Percentiles rank a stretch among this genome's conserved stretches.
phyloP scores from a whole-genome alignment of 2,329 filamentous ascomycete species.

The Aspergillus sergii region DNA sequence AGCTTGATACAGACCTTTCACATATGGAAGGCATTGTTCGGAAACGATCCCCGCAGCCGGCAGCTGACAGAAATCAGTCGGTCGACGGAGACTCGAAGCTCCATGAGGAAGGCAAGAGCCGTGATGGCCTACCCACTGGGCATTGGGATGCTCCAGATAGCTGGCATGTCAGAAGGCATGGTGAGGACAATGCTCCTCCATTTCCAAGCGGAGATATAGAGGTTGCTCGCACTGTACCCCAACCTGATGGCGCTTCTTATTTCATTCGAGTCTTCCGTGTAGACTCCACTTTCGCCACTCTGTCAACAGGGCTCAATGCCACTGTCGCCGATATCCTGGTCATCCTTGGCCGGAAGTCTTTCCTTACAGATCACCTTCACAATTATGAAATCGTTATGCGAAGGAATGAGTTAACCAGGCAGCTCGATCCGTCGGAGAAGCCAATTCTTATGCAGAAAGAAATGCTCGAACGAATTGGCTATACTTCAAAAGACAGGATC shows the following conservation, averaged over 20 bases:
- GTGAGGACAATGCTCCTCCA: conserved; percentile 38
- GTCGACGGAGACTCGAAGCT: conserved; percentile 37
- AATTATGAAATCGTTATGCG: conserved; percentile 96
- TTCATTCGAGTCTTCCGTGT: conserved; percentile 95
- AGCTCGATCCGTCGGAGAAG: conserved; percentile 75
- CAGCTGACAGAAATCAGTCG: conserved; percentile 58
- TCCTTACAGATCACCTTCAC: conserved; percentile 83
- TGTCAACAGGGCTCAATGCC: conserved; percentile 81
- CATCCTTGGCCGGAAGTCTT: conserved; percentile 93
- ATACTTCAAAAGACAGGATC: conserved; percentile 80
- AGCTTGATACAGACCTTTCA: conserved; percentile 82
- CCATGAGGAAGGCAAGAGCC: conserved; percentile 30
- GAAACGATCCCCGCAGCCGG: conserved; percentile 68
- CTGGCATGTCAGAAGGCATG: conserved; percentile 80
- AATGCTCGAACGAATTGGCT: conserved; percentile 87
- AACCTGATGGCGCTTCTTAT: conserved; percentile 76
- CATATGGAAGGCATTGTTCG: conserved; percentile 91
- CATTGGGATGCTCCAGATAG: conserved; percentile 94
- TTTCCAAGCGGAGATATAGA: conserved; percentile 63
- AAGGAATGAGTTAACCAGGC: conserved; percentile 85
- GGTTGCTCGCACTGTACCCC: conserved; percentile 67
- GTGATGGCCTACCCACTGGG: conserved; percentile 49
- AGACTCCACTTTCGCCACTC: conserved; percentile 90
- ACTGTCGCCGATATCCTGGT: conserved; percentile 83
- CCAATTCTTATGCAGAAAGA: conserved; percentile 90